phyloP scores from a whole-genome alignment of 805 yeast species.

The Starmerella bacillaris region DNA sequence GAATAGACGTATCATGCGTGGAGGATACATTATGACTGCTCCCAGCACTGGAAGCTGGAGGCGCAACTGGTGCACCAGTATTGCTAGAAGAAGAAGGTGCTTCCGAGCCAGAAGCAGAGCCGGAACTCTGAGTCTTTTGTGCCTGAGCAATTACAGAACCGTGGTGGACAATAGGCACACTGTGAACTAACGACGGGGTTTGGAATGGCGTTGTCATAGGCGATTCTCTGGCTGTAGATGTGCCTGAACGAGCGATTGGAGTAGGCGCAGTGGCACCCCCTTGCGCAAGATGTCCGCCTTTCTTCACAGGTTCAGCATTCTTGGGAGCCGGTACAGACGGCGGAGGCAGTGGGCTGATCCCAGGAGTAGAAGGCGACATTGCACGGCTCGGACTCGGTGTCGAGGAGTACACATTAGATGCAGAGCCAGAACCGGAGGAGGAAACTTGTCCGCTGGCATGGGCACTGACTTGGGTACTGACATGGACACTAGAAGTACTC shows the following conservation, averaged over 20 bases:
- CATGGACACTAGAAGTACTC: too few relatives aligned
- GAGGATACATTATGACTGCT: not conserved
- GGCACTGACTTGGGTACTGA: not conserved
- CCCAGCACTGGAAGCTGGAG: not conserved
- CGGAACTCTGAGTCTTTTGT: not conserved
- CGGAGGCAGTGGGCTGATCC: slow-evolving; percentile 19
- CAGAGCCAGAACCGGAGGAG: not conserved
- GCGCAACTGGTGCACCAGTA: not conserved
- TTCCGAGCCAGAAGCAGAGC: slow-evolving; percentile 1
- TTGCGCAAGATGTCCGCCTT: slow-evolving; percentile 15
- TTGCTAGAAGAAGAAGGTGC: not conserved
- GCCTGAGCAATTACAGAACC: too few relatives aligned
- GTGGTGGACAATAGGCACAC: not conserved
- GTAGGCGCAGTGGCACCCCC: slow-evolving; percentile 15
- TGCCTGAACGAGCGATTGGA: slow-evolving; percentile 3
- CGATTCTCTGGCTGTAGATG: slow-evolving; percentile 18
- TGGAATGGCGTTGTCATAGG: not conserved
- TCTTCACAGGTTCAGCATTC: slow-evolving; percentile 8
- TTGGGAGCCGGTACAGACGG: slow-evolving; percentile 15
- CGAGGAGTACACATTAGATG: not conserved
- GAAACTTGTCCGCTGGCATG: not conserved
- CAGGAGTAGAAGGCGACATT: slow-evolving; percentile 10
- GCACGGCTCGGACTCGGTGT: slow-evolving; percentile 13
- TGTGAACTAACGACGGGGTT: not conserved
- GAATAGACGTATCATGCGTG: not conserved